Percentiles rank a stretch among this genome's conserved stretches.
These are phyloP conservation scores for Tilletiaria anomala DNA, from an alignment of 1,284 basidiomycete genomes.

Conservation along the genomic window DNA sequence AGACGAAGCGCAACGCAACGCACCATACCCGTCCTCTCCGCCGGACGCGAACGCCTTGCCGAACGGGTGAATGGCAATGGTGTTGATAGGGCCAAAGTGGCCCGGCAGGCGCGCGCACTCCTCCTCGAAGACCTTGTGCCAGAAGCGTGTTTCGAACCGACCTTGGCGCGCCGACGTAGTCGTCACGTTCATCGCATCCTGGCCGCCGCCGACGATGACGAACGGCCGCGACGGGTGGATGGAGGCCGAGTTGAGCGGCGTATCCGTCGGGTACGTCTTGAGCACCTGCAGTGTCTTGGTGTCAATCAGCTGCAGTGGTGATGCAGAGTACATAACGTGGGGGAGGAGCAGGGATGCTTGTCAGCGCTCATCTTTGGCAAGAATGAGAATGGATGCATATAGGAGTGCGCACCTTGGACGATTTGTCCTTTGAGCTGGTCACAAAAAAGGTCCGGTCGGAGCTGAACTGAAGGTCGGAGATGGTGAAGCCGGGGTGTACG, in stretches of 20 bases:
- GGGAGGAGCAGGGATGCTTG: not conserved
- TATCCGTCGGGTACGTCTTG: slow-evolving; percentile 86
- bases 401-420: slow-evolving; percentile 56
- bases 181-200: slow-evolving; percentile 95
- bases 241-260: slow-evolving; percentile 85
- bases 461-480: slow-evolving; percentile 80
- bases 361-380: not conserved
- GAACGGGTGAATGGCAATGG: slow-evolving; percentile 80
- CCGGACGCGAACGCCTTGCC: slow-evolving; percentile 85
- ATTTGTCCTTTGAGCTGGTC: slow-evolving; percentile 93
- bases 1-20: not conserved
- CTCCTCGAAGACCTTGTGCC: slow-evolving; percentile 97
- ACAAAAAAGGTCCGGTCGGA: slow-evolving; percentile 86
- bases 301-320: slow-evolving; percentile 59
- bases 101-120: slow-evolving; percentile 72
- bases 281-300: slow-evolving; percentile 73
- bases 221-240: slow-evolving; percentile 73
- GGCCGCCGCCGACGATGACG: slow-evolving; percentile 66
- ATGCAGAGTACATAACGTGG: not conserved
- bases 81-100: slow-evolving; percentile 89
- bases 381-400: not conserved
- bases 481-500: slow-evolving; percentile 19
- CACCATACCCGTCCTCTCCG: slow-evolving; percentile 71
- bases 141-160: slow-evolving; percentile 96
- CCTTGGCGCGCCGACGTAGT: slow-evolving; percentile 85